Percentiles rank a stretch among this genome's conserved stretches.
phyloP scores from a whole-genome alignment of 768 basidiomycete genomes.

The Suillus decipiens region DNA sequence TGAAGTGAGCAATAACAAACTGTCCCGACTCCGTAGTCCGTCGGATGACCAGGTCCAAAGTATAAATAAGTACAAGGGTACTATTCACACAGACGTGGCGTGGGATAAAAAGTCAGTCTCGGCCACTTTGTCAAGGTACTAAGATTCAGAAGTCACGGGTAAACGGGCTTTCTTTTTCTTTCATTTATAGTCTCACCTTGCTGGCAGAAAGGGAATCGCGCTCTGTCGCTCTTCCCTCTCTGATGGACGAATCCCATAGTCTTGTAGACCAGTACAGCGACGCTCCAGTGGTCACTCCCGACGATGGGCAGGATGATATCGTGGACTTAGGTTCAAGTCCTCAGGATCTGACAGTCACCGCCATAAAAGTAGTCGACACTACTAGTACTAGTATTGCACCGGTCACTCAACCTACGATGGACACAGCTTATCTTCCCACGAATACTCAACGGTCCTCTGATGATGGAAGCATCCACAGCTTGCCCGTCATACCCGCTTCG shows the following conservation, averaged over 20 bases:
- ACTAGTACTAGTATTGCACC: constrained; percentile 24
- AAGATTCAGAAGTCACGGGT: constrained; percentile 1
- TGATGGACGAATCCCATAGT: constrained; percentile 22
- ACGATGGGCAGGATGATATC: constrained; percentile 18
- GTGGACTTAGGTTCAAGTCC: constrained; percentile 25
- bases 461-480: constrained; percentile 57
- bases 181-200: constrained; percentile 10
- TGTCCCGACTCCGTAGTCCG: background rate
- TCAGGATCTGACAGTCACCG: constrained; percentile 24
- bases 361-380: constrained; percentile 30
- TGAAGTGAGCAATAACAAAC: background rate
- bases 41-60: background rate
- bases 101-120: constrained; percentile 4
- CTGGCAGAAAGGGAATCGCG: constrained; percentile 2
- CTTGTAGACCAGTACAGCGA: constrained; percentile 37
- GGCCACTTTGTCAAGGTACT: constrained; percentile 10
- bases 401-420: constrained; percentile 30
- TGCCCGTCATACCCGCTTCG: constrained; percentile 51
- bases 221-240: background rate
- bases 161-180: constrained; percentile 13
- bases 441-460: constrained; percentile 45
- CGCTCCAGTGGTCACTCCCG: constrained; percentile 38
- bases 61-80: constrained; percentile 3
- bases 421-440: constrained; percentile 40
- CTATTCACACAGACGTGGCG: constrained; percentile 10